Percentiles rank a stretch among this genome's conserved stretches.
phyloP scores from a whole-genome alignment of 495 filamentous ascomycete genomes.

The Achaetomiella virescens region DNA sequence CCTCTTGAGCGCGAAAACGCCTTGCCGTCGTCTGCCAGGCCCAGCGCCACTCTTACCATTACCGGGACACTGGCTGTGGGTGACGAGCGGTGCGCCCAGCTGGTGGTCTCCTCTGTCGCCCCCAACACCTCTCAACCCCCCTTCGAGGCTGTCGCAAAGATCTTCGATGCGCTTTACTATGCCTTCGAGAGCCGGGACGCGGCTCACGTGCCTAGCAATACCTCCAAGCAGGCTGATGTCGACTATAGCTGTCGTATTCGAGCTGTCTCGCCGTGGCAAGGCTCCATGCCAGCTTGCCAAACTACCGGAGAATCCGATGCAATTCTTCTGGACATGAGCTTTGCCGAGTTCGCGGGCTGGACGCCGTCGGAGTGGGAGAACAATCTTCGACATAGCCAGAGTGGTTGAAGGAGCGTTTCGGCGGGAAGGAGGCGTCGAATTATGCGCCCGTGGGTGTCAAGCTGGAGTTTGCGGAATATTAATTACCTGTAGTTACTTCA shows the following conservation, averaged over 20 bases:
- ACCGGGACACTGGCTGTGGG: background rate
- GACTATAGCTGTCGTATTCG: no score
- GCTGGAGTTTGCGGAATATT: background rate
- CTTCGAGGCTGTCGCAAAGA: conserved; percentile 11
- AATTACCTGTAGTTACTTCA: no score
- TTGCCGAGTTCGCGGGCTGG: no score
- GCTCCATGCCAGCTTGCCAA: no score
- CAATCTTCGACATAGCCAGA: background rate
- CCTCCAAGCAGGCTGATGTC: conserved; percentile 6
- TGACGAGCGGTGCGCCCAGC: conserved; percentile 5
- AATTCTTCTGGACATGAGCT: no score
- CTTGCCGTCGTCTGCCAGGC: background rate
- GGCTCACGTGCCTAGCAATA: background rate
- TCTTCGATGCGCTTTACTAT: conserved; percentile 20
- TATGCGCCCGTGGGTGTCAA: background rate
- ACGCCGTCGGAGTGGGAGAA: no score
- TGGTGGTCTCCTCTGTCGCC: conserved; percentile 1
- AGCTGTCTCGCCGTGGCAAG: no score
- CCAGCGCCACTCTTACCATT: background rate
- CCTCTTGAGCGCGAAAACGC: background rate
- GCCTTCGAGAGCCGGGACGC: background rate
- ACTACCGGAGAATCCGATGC: no score
- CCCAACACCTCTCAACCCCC: background rate
- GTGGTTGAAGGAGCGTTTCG: background rate
- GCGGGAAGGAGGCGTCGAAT: background rate